Percentiles rank a stretch among this genome's conserved stretches.
These are phyloP conservation scores for Chondrus crispus DNA, from an alignment of 23 red algal species.

Conservation along the genomic window DNA sequence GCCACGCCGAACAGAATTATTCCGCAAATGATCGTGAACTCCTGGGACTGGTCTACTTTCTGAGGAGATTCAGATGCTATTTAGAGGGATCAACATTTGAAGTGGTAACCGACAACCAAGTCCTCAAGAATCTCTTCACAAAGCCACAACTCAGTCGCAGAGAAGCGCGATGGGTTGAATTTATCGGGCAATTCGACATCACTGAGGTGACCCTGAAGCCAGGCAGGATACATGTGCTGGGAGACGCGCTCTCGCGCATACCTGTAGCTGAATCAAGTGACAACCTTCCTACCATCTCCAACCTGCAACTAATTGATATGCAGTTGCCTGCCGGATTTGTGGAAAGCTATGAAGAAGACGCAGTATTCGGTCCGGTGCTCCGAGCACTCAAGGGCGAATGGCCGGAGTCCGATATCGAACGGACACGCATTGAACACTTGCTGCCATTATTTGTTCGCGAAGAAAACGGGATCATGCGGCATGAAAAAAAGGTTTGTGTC, in stretches of 20 bases:
- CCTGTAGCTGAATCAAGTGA: too few relatives aligned
- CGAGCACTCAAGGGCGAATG: background rate
- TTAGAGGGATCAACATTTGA: background rate
- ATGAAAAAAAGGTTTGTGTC: background rate
- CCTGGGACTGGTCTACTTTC: background rate
- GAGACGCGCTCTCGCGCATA: slow-evolving; percentile 16
- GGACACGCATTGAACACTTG: background rate
- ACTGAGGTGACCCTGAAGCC: background rate
- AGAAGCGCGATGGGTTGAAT: background rate
- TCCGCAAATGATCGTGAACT: background rate
- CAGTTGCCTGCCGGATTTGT: background rate
- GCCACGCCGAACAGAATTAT: background rate
- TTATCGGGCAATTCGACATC: background rate
- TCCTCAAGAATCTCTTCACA: background rate
- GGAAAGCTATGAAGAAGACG: background rate
- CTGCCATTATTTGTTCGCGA: background rate
- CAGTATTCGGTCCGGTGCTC: background rate
- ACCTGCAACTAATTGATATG: background rate
- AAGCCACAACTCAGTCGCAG: background rate
- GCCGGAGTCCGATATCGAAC: background rate
- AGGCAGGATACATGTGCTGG: background rate
- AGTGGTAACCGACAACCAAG: slow-evolving; percentile 6
- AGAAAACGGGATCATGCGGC: background rate
- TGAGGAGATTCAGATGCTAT: background rate
- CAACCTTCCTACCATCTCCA: background rate